Base-by-base conservation (phyloP, 1,284 basidiomycete genomes). In the Marasmius fiardii region DNA sequence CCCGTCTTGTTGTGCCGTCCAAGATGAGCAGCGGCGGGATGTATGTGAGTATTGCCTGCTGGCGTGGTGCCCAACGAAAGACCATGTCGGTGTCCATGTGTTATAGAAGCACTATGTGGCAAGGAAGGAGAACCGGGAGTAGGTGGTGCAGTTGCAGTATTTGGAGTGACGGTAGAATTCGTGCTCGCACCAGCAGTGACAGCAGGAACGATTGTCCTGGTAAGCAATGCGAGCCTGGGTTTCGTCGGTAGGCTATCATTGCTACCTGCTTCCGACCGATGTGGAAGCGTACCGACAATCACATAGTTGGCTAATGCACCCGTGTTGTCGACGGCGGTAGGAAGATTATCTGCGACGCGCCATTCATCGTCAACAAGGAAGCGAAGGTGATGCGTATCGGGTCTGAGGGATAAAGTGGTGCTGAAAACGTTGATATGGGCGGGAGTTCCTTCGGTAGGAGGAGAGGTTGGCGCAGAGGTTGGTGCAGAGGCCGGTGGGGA, bases 271-370 rank as follows among this genome's bases (percentile, higher is more conserved):
- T 34, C 50, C 16, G 16, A 24, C 6, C 53, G 58, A 31, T 41
- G 62, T 54, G 41, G 61, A 47, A 31, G 39, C 51, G 16, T 33
- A 11, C 56, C 58, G 4, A 80, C 85, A 43, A 88, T 85, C 57
- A 98, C 85, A 70, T 97, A 98, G 74, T 99, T 99, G 61, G 97
- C 94, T 52, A 99, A 77, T 33, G 91, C 92, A 31, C 97, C 96
- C 65, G 97, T 92, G 64, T 95, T 93, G 68, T 98, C 95, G 31
- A 95, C 93, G 0, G 95, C 93, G 1, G 92, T 92, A 7, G 94
- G 90, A 21, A 97, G 81, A 61, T 94, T 87, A 55, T 87, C 80
- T 4, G 86, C 80, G 12, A 87, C 76, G 57, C 88, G 85, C 88
- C 90, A 95, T 52, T 88, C 83, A 57, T 93, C 90, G 71, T 99